Evolutionary conservation across 1,284 basidiomycete species (phyloP).

Genomic region (Rhizopogon parksii): DNA sequence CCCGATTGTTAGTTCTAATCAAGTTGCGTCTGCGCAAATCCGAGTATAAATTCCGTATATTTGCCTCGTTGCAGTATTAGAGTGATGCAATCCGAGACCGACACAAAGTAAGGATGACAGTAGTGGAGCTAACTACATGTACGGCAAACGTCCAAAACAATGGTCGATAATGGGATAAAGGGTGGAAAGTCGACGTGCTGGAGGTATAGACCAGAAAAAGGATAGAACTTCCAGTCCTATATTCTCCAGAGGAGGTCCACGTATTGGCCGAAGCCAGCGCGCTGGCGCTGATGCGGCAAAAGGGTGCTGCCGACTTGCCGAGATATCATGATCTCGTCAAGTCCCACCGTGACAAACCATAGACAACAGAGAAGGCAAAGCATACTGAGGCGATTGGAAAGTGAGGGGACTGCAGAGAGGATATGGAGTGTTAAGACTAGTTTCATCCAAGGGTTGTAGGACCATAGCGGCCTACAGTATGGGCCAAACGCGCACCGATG

Average conservation of each 20-base stretch:
- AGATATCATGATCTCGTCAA: background rate
- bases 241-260: background rate
- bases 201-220: background rate
- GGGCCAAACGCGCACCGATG: slow-evolving; percentile 17
- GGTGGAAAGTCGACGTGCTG: background rate
- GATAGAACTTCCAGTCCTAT: background rate
- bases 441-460: slow-evolving; percentile 5
- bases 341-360: slow-evolving; percentile 1
- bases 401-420: background rate
- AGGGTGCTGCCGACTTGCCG: background rate
- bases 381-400: slow-evolving; percentile 1
- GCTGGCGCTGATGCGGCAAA: background rate
- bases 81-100: background rate
- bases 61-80: background rate
- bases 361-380: background rate
- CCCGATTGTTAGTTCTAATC: too few relatives aligned
- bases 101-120: background rate
- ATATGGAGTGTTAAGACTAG: background rate
- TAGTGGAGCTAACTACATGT: background rate
- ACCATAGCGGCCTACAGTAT: slow-evolving; percentile 16
- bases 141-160: background rate
- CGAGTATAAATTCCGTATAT: background rate
- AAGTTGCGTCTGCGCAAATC: too few relatives aligned
- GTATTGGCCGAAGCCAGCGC: slow-evolving; percentile 5
- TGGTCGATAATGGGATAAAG: background rate